These are phyloP conservation scores for Fistulifera pelliculosa DNA, from an alignment of 108 stramenopile genomes.

Conservation along the genomic window DNA sequence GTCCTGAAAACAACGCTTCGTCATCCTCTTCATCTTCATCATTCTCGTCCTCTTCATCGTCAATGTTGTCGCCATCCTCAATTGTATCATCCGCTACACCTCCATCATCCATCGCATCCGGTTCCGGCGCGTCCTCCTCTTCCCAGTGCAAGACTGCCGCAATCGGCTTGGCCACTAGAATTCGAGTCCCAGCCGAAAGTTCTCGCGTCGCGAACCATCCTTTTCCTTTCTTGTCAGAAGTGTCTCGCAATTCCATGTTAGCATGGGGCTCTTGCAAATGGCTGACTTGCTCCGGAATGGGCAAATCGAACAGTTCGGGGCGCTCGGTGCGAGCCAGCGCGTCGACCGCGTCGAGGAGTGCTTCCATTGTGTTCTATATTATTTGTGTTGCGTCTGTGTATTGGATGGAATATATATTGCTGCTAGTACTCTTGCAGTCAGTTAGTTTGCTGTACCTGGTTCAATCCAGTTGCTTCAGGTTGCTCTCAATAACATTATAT, in stretches of 20 bases:
- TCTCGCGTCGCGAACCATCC: conserved; percentile 41
- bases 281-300: neutral
- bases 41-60: conserved; percentile 26
- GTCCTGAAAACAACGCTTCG: conserved; percentile 12
- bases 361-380: neutral
- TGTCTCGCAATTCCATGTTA: conserved; percentile 29
- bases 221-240: conserved; percentile 32
- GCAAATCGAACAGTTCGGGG: conserved; percentile 3
- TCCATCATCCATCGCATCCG: conserved; percentile 12
- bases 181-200: conserved; percentile 33
- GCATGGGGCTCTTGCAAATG: neutral
- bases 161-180: conserved; percentile 49
- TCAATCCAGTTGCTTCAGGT: too few relatives aligned
- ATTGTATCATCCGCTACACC: conserved; percentile 12
- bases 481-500: too few relatives aligned
- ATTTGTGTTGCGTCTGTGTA: neutral
- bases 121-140: conserved; percentile 29
- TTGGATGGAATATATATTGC: too few relatives aligned
- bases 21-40: conserved; percentile 30
- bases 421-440: too few relatives aligned
- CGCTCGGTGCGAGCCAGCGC: neutral
- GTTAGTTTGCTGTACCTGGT: too few relatives aligned
- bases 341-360: neutral
- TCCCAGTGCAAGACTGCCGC: conserved; percentile 52
- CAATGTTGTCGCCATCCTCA: conserved; percentile 29